Conservation (phyloP, 2,329 filamentous ascomycete genomes). For the Botryotinia calthae region DNA sequence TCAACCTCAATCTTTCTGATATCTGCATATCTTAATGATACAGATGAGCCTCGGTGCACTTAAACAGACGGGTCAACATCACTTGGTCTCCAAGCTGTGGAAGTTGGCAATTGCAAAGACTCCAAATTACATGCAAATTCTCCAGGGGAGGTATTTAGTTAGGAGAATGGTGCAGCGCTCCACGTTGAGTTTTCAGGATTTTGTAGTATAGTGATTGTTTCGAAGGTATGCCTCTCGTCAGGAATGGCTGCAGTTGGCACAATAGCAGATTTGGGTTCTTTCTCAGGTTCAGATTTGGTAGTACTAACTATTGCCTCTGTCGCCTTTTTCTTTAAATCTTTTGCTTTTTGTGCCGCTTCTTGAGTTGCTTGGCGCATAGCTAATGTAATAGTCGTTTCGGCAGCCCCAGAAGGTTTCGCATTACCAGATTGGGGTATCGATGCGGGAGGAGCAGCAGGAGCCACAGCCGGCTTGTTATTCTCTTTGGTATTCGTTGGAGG, state of each 20-base stretch:
- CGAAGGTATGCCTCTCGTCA: constrained; percentile 20
- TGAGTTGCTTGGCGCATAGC: constrained; percentile 57
- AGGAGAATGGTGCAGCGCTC: constrained; percentile 24
- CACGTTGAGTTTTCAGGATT: constrained; percentile 36
- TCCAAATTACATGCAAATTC: constrained; percentile 26
- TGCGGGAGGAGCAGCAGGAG: constrained; percentile 30
- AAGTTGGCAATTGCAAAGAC: constrained; percentile 33
- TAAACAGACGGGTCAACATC: constrained; percentile 27
- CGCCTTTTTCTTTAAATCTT: constrained; percentile 51
- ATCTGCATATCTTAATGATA: constrained; percentile 30
- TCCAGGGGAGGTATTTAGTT: not conserved
- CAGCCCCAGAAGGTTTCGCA: constrained; percentile 26
- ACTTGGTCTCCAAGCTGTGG: constrained; percentile 35
- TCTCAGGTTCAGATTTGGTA: constrained; percentile 27
- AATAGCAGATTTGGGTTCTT: constrained; percentile 20
- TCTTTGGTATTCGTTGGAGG: constrained; percentile 36
- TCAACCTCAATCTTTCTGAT: constrained; percentile 36
- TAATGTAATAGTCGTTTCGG: constrained; percentile 39
- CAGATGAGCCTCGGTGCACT: constrained; percentile 30
- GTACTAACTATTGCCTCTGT: constrained; percentile 25
- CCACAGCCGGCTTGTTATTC: constrained; percentile 36
- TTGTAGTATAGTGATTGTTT: constrained; percentile 30
- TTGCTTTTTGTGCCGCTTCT: constrained; percentile 64
- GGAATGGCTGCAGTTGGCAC: constrained; percentile 23
- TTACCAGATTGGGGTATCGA: constrained; percentile 23